A percentile compares a stretch with the other conserved stretches of the same genome.
phyloP scores from a whole-genome alignment of 208 protist species.

The Herpetomonas tarakana region DNA sequence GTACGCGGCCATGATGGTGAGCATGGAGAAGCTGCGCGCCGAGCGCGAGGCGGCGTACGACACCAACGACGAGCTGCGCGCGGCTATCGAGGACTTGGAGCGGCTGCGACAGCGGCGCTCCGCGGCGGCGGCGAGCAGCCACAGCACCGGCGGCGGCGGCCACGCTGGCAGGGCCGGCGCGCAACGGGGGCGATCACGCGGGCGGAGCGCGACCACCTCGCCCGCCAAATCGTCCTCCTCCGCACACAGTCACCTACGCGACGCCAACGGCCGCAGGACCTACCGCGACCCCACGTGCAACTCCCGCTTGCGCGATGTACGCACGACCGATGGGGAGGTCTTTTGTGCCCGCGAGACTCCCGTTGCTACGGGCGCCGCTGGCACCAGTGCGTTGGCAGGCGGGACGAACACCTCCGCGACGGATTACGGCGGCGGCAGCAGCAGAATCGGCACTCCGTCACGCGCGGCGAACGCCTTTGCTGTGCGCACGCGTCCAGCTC shows the following conservation, averaged over 20 bases:
- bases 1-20: conserved; percentile 37
- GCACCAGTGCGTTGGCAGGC: background rate
- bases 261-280: conserved; percentile 9
- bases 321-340: conserved; percentile 34
- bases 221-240: conserved; percentile 1
- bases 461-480: background rate
- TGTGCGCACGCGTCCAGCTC: background rate
- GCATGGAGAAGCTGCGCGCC: conserved; percentile 51
- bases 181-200: background rate
- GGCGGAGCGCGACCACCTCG: background rate
- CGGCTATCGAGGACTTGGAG: conserved; percentile 60
- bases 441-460: no score
- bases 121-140: conserved; percentile 6
- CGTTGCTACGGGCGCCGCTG: background rate
- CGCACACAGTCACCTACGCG: background rate
- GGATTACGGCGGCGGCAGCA: no score
- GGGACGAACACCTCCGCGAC: no score
- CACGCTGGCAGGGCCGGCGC: background rate
- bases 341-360: conserved; percentile 4
- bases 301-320: conserved; percentile 80
- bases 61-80: conserved; percentile 72
- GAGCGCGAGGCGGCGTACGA: conserved; percentile 55
- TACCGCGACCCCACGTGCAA: conserved; percentile 85
- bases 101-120: conserved; percentile 13
- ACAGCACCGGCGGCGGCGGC: background rate